A percentile compares a stretch with the other conserved stretches of the same genome.
phyloP scores from a whole-genome alignment of 2,329 filamentous ascomycete genomes.

The Xylaria sp. region DNA sequence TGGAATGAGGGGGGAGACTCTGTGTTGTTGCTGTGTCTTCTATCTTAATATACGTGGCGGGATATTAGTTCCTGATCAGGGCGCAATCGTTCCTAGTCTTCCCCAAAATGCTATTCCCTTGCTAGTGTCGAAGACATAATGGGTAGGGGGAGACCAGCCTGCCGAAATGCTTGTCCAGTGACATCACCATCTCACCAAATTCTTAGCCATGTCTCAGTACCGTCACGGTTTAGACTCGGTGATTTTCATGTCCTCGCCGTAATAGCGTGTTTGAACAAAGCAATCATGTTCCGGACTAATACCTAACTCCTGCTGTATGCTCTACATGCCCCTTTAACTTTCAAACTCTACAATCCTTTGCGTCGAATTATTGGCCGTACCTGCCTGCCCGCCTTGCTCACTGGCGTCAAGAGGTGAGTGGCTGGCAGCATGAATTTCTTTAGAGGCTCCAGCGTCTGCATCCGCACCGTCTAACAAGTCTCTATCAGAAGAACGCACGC shows the following conservation, averaged over 20 bases:
- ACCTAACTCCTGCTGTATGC: slow-evolving; percentile 40
- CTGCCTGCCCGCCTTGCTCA: slow-evolving; percentile 38
- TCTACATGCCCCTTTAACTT: slow-evolving; percentile 48
- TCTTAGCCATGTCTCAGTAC: slow-evolving; percentile 42
- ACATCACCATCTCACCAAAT: slow-evolving; percentile 35
- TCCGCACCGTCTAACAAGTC: slow-evolving; percentile 80
- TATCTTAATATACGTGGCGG: neutral
- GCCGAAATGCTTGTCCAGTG: slow-evolving; percentile 19
- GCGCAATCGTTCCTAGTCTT: slow-evolving; percentile 2
- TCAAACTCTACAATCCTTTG: slow-evolving; percentile 60
- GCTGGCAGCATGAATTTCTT: slow-evolving; percentile 48
- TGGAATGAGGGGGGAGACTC: slow-evolving; percentile 39
- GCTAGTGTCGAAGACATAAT: neutral
- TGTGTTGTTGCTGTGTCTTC: neutral
- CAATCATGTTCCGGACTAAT: slow-evolving; percentile 45
- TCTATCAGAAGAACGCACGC: slow-evolving; percentile 72
- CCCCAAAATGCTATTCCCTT: slow-evolving; percentile 6
- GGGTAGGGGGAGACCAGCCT: slow-evolving; percentile 6
- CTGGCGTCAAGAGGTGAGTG: slow-evolving; percentile 45
- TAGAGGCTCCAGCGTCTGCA: slow-evolving; percentile 67
- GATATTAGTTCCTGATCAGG: slow-evolving; percentile 14
- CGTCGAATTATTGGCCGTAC: slow-evolving; percentile 45
- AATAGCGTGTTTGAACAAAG: slow-evolving; percentile 36
- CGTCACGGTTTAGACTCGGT: slow-evolving; percentile 36
- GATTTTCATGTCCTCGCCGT: slow-evolving; percentile 40